Evolutionary conservation across 768 basidiomycete species (phyloP), one percentile per base, ranked within the genome.

Genomic region (Serendipita indica): DNA sequence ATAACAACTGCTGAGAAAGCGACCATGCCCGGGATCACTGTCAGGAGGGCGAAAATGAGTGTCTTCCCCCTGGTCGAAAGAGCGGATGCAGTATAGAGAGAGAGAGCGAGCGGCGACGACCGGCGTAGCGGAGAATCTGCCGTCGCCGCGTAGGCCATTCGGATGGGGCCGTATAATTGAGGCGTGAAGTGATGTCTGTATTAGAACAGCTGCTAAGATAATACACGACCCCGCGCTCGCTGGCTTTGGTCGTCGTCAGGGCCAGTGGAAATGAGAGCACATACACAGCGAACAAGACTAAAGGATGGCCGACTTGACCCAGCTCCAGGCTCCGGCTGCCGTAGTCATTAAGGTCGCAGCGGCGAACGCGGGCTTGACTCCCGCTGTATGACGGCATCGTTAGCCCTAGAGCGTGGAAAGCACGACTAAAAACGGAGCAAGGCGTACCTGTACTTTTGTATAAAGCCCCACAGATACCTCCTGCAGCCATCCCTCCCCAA

Each of bases 401-500:
- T n/a, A n/a, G n/a, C 65, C 64, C 66, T 65, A 72, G 69, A 67
- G 41, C 52, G 41, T 64, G 60, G 45, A 33, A 18, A 61, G 49
- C 57, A 61, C 43, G 62, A 37, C 28, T 32, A 25, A 39, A 35
- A 56, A 63, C 62, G 64, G 66, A 71, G 71, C 63, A 65, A 66
- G 65, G 73, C 83, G 67, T 71, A 94, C 94, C 90, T 62, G 94
- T 94, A 33, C 86, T 87, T 72, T 91, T 97, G 79, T 82, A 98
- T 61, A 98, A 71, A 33, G 81, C 86, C 60, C 94, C 94, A 61
- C 90, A 93, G 65, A 91, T 67, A 35, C 81, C 92, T 32, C 92
- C 94, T 60, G 94, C 93, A 39, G 81, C 79, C 83, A 98, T 90
- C 65, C 88, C 90, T 62, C 93, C 92, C 63, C 81, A 76, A 45